Evolutionary conservation across 805 yeast genomes (phyloP).

Genomic region (Saccharomycopsis fibuligera): DNA sequence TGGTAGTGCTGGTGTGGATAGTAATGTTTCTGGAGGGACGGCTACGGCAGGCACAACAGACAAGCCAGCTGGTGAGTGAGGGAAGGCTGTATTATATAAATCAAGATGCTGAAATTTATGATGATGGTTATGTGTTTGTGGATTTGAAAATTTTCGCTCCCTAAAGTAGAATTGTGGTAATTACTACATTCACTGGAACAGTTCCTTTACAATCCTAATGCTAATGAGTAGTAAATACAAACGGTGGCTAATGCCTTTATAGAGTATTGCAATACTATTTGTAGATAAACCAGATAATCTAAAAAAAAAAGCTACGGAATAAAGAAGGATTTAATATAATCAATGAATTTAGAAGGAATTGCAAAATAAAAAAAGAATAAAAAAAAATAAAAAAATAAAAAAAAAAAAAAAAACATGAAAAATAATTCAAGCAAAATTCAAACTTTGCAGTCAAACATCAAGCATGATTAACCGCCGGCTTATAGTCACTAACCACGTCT

Average conservation of each 20-base stretch:
- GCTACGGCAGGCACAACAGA: too few relatives aligned
- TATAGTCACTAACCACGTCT: too few relatives aligned
- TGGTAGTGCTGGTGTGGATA: not conserved
- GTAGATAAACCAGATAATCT: not conserved
- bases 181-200: too few relatives aligned
- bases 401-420: not conserved
- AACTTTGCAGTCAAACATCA: not conserved
- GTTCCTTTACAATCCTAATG: too few relatives aligned
- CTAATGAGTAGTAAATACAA: too few relatives aligned
- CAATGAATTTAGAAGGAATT: not conserved
- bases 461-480: too few relatives aligned
- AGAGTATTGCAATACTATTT: too few relatives aligned
- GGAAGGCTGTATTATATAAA: not conserved
- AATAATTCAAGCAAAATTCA: not conserved
- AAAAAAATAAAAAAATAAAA: not conserved
- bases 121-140: not conserved
- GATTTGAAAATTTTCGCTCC: too few relatives aligned
- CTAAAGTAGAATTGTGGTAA: too few relatives aligned
- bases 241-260: too few relatives aligned
- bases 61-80: not conserved
- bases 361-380: not conserved
- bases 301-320: not conserved
- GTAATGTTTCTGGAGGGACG: not conserved
- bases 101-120: not conserved
- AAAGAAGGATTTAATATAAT: not conserved